These are phyloP conservation scores for Solanum chaucha DNA, from an alignment of 257 asterid genomes.

Conservation along the genomic window DNA sequence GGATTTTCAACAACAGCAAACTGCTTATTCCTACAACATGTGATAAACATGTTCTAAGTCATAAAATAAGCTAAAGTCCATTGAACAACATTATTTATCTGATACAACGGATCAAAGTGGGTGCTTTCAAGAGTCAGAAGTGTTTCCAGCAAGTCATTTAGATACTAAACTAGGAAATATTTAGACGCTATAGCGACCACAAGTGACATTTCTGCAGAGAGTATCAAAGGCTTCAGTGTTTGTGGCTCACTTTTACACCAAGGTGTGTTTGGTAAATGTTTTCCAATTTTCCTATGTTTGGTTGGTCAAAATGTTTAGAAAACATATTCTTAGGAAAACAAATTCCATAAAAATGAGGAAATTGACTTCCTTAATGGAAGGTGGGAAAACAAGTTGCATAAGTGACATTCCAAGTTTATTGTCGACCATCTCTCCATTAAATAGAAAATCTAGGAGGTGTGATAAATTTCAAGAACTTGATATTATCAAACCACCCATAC, in stretches of 20 bases:
- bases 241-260: background rate
- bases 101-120: background rate
- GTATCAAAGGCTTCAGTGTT: background rate
- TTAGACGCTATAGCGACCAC: background rate
- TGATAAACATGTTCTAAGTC: background rate
- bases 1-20: slow-evolving; percentile 95
- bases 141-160: background rate
- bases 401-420: background rate
- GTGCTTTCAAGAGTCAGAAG: background rate
- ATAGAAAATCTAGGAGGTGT: background rate
- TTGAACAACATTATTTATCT: background rate
- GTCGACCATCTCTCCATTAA: background rate
- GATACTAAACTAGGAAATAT: background rate
- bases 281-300: background rate
- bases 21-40: slow-evolving; percentile 59
- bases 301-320: background rate
- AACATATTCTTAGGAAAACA: background rate
- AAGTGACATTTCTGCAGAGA: background rate
- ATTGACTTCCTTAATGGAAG: background rate
- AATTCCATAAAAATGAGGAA: background rate
- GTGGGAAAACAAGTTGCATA: background rate
- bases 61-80: background rate
- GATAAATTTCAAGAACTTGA: background rate
- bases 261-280: background rate
- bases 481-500: background rate